Conservation (phyloP, 2,329 filamentous ascomycete genomes). For the Huntiella omanensis region DNA sequence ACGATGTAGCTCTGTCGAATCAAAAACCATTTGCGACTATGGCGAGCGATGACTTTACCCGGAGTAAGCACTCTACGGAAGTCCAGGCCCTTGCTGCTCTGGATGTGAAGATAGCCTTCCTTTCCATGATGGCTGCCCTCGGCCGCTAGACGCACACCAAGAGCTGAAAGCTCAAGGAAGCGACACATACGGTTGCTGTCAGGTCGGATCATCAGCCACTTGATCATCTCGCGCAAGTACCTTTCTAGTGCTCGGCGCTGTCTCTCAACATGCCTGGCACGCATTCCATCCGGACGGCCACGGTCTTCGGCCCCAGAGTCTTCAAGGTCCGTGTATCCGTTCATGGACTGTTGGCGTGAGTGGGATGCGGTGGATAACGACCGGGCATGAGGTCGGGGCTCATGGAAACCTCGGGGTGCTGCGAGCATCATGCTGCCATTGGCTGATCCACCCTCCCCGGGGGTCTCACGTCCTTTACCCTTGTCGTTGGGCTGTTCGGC, state of each 20-base stretch:
- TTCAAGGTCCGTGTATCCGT: conserved; percentile 24
- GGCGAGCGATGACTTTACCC: conserved; percentile 57
- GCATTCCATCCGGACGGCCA: conserved; percentile 19
- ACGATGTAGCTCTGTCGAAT: conserved; percentile 97
- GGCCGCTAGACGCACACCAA: conserved; percentile 81
- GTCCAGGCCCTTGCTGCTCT: conserved; percentile 75
- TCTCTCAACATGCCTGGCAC: conserved; percentile 52
- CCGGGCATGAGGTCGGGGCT: conserved; percentile 2
- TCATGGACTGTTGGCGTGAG: conserved; percentile 7
- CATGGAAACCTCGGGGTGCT: conserved; percentile 17
- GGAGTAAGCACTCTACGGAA: conserved; percentile 67
- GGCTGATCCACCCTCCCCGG: background rate
- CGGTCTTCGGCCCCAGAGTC: conserved; percentile 22
- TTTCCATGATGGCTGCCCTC: conserved; percentile 97
- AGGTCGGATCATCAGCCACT: conserved; percentile 88
- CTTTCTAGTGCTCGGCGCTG: conserved; percentile 74
- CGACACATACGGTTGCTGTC: conserved; percentile 93
- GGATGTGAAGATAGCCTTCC: conserved; percentile 83
- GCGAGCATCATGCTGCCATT: conserved; percentile 16
- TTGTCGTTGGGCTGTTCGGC: background rate
- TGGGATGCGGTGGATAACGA: conserved; percentile 1
- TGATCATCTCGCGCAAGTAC: conserved; percentile 84
- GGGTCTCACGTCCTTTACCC: conserved; percentile 1
- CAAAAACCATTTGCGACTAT: conserved; percentile 91
- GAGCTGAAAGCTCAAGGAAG: conserved; percentile 82